Percentiles rank a stretch among this genome's conserved stretches.
These are phyloP conservation scores for Hyphopichia homilentoma DNA, from an alignment of 805 yeast genomes.

Conservation along the genomic window DNA sequence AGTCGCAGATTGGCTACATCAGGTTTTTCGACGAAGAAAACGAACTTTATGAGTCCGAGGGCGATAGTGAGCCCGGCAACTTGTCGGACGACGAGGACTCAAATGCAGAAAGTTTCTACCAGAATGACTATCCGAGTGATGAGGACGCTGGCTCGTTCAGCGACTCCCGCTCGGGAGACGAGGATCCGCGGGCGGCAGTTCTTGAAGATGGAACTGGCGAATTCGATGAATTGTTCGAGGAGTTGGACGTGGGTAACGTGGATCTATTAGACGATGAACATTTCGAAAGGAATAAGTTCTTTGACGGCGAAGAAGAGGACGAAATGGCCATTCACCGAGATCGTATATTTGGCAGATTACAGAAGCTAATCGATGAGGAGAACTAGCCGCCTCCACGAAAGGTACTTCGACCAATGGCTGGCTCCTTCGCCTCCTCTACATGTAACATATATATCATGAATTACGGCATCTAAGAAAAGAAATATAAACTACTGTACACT, in stretches of 20 bases:
- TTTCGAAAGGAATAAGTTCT: slow-evolving; percentile 49
- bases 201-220: slow-evolving; percentile 12
- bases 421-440: no score
- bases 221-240: slow-evolving; percentile 22
- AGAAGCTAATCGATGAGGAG: slow-evolving; percentile 48
- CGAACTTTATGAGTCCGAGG: slow-evolving; percentile 31
- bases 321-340: slow-evolving; percentile 64
- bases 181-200: slow-evolving; percentile 22
- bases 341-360: slow-evolving; percentile 53
- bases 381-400: no score
- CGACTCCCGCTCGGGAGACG: slow-evolving; percentile 9
- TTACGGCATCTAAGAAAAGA: slow-evolving; percentile 32
- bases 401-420: no score
- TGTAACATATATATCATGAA: no score
- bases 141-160: slow-evolving; percentile 55
- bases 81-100: slow-evolving; percentile 77
- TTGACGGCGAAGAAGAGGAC: slow-evolving; percentile 53
- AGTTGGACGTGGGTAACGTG: slow-evolving; percentile 29
- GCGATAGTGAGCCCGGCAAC: slow-evolving; percentile 28
- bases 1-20: slow-evolving; percentile 50
- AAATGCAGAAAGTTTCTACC: slow-evolving; percentile 87
- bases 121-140: slow-evolving; percentile 93
- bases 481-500: slow-evolving; percentile 31
- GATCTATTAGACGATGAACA: slow-evolving; percentile 9
- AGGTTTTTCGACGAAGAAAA: slow-evolving; percentile 55